A percentile compares a stretch with the other conserved stretches of the same genome.
phyloP scores from a whole-genome alignment of 306 rosid species.

The Argentina anserina region DNA sequence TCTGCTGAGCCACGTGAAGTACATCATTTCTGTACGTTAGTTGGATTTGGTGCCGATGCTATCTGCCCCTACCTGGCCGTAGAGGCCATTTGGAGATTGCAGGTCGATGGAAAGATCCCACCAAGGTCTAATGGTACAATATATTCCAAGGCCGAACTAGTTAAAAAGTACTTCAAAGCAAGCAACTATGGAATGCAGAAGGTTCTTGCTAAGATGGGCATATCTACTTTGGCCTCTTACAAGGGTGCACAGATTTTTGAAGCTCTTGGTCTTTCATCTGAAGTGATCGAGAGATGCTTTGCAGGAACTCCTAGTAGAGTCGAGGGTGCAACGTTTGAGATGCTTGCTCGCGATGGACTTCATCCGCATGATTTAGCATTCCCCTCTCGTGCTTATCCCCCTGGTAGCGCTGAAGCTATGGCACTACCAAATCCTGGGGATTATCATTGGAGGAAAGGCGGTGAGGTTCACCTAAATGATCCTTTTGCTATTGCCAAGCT shows the following conservation, averaged over 20 bases:
- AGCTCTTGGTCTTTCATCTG: slow-evolving; percentile 93
- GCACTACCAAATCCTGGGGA: slow-evolving; percentile 98
- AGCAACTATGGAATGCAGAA: slow-evolving; percentile 97
- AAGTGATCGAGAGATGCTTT: slow-evolving; percentile 89
- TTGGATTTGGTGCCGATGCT: slow-evolving; percentile 96
- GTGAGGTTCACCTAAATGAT: slow-evolving; percentile 94
- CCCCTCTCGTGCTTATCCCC: slow-evolving; percentile 71
- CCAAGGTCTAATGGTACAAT: slow-evolving; percentile 66
- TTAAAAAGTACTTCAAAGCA: slow-evolving; percentile 81
- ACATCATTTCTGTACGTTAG: slow-evolving; percentile 95
- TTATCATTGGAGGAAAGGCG: slow-evolving; percentile 99
- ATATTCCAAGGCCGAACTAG: slow-evolving; percentile 69
- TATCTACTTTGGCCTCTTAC: slow-evolving; percentile 96
- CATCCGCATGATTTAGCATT: slow-evolving; percentile 82
- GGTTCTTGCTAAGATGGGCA: slow-evolving; percentile 99
- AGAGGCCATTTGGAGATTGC: slow-evolving; percentile 92
- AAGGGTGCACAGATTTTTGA: slow-evolving; percentile 99
- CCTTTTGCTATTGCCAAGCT: slow-evolving; percentile 92
- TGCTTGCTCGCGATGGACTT: slow-evolving; percentile 77
- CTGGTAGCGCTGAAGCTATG: slow-evolving; percentile 89
- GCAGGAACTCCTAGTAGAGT: slow-evolving; percentile 98
- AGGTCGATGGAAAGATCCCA: slow-evolving; percentile 93
- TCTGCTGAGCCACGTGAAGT: slow-evolving; percentile 99
- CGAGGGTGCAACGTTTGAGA: slow-evolving; percentile 96
- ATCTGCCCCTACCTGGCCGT: slow-evolving; percentile 88